phyloP scores from a whole-genome alignment of 2,329 filamentous ascomycete species.

The Blumeria hordei region DNA sequence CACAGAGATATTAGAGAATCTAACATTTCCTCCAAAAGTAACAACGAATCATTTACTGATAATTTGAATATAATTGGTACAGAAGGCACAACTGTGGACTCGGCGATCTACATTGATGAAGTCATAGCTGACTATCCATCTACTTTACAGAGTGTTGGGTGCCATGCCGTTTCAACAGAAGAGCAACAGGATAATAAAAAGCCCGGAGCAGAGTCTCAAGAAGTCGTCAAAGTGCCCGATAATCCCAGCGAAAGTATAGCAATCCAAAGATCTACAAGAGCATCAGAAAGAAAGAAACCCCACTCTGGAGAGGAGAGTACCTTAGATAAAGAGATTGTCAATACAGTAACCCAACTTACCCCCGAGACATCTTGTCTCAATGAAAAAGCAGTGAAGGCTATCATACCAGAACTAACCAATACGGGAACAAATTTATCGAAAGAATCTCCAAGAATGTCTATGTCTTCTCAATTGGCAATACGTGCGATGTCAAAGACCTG shows the following conservation, averaged over 20 bases:
- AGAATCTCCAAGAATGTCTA: too few relatives aligned
- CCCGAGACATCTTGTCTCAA: neutral
- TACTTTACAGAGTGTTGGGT: slow-evolving; percentile 7
- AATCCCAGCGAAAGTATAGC: slow-evolving; percentile 1
- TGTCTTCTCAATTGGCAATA: too few relatives aligned
- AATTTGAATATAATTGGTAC: neutral
- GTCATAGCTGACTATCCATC: slow-evolving; percentile 13
- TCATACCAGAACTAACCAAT: too few relatives aligned
- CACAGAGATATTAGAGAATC: slow-evolving; percentile 8
- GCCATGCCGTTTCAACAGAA: slow-evolving; percentile 7
- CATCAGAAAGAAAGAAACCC: slow-evolving; percentile 3
- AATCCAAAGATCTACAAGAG: slow-evolving; percentile 1
- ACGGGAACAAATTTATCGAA: too few relatives aligned
- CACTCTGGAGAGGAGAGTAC: slow-evolving; percentile 4
- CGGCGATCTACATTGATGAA: slow-evolving; percentile 15
- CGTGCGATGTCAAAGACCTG: too few relatives aligned
- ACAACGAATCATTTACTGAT: slow-evolving; percentile 3
- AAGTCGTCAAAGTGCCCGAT: slow-evolving; percentile 7
- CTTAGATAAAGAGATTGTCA: slow-evolving; percentile 6
- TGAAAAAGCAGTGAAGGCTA: neutral
- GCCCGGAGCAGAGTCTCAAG: slow-evolving; percentile 8
- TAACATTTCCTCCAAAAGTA: slow-evolving; percentile 5
- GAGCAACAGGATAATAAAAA: slow-evolving; percentile 10
- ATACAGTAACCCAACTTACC: slow-evolving; percentile 1
- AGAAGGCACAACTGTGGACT: slow-evolving; percentile 13